phyloP scores from a whole-genome alignment of 441 rosid species.

The Pelargonium cotyledonis region DNA sequence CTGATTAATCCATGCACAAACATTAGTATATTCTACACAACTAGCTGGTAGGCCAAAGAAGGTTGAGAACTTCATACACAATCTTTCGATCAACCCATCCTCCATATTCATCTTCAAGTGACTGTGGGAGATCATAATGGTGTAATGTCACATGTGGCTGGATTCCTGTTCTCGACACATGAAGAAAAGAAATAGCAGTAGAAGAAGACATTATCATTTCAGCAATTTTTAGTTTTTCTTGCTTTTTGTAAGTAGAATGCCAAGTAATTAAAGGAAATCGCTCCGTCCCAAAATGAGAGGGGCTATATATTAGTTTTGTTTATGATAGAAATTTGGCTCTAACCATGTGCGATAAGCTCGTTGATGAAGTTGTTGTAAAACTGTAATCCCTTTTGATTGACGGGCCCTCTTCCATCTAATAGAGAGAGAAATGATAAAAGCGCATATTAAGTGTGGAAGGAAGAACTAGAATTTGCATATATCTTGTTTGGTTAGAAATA shows the following conservation, averaged over 20 bases:
- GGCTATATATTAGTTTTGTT: too few relatives aligned
- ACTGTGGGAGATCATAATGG: slow-evolving; percentile 23
- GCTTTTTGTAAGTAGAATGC: too few relatives aligned
- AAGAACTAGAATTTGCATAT: too few relatives aligned
- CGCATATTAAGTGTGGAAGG: too few relatives aligned
- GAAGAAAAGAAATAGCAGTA: too few relatives aligned
- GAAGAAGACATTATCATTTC: background rate
- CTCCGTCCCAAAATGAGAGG: too few relatives aligned
- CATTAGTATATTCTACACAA: background rate
- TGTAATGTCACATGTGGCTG: slow-evolving; percentile 18
- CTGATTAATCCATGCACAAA: slow-evolving; percentile 7
- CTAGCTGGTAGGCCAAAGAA: background rate
- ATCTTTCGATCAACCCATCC: slow-evolving; percentile 22
- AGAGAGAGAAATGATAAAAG: slow-evolving; percentile 3
- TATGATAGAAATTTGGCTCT: background rate
- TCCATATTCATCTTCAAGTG: slow-evolving; percentile 26
- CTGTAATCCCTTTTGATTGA: slow-evolving; percentile 23
- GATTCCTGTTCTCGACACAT: slow-evolving; percentile 11
- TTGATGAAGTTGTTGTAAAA: slow-evolving; percentile 24
- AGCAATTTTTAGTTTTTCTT: background rate
- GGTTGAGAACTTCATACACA: slow-evolving; percentile 12
- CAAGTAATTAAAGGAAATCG: too few relatives aligned
- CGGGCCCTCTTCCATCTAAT: slow-evolving; percentile 24
- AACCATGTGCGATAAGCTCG: slow-evolving; percentile 16
- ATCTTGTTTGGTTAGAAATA: too few relatives aligned